These are phyloP conservation scores for Casuarina glauca DNA, from an alignment of 306 rosid species.

Conservation along the genomic window DNA sequence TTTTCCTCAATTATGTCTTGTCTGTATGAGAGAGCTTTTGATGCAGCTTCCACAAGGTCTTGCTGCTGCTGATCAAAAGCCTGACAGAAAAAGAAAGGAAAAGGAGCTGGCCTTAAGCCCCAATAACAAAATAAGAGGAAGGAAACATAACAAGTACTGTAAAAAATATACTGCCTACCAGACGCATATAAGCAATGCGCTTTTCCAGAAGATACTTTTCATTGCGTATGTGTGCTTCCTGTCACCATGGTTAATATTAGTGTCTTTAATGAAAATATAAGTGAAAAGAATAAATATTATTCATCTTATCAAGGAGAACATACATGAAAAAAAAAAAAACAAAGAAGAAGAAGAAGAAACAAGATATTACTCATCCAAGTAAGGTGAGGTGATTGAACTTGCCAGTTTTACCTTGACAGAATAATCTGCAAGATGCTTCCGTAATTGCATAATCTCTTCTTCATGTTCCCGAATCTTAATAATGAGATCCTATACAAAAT, in stretches of 20 bases:
- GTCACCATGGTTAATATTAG: constrained; percentile 26
- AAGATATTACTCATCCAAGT: constrained; percentile 4
- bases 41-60: constrained; percentile 66
- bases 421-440: constrained; percentile 80
- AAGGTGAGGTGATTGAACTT: constrained; percentile 16
- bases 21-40: constrained; percentile 65
- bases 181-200: constrained; percentile 96
- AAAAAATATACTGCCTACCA: constrained; percentile 45
- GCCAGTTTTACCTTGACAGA: constrained; percentile 68
- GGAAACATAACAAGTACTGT: constrained; percentile 16
- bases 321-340: no score
- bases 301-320: background rate
- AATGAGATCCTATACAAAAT: constrained; percentile 56
- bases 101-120: constrained; percentile 7
- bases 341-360: background rate
- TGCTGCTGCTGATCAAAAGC: constrained; percentile 71
- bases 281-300: constrained; percentile 1
- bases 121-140: constrained; percentile 24
- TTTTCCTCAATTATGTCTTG: constrained; percentile 98
- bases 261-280: constrained; percentile 23
- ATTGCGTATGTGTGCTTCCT: constrained; percentile 82
- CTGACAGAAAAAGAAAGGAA: constrained; percentile 32
- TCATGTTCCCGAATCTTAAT: constrained; percentile 71
- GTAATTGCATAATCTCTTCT: constrained; percentile 79
- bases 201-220: constrained; percentile 88